Conservation (phyloP, 192 early-diverging fungal genomes). For the Dimargaris cristalligena region DNA sequence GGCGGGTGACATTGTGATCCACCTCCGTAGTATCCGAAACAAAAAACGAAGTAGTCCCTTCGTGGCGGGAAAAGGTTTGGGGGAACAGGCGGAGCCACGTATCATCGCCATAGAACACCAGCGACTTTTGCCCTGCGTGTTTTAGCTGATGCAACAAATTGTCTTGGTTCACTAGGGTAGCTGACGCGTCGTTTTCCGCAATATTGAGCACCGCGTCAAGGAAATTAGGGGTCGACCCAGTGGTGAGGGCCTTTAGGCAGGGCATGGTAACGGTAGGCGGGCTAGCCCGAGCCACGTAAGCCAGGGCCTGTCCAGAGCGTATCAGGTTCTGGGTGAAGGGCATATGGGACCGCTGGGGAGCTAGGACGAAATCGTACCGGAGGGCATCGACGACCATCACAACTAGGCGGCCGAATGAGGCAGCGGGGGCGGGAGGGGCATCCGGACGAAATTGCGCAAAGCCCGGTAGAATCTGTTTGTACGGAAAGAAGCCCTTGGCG, state of each 20-base stretch:
- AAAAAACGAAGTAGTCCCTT: slow-evolving; percentile 38
- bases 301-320: slow-evolving; percentile 21
- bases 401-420: slow-evolving; percentile 34
- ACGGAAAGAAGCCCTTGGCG: slow-evolving; percentile 61
- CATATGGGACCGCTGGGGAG: slow-evolving; percentile 39
- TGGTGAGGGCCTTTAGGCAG: slow-evolving; percentile 64
- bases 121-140: slow-evolving; percentile 26
- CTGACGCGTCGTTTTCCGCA: slow-evolving; percentile 52
- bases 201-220: slow-evolving; percentile 71
- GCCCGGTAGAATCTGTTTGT: slow-evolving; percentile 47
- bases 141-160: slow-evolving; percentile 57
- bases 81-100: slow-evolving; percentile 91
- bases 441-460: slow-evolving; percentile 26
- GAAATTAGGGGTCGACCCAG: slow-evolving; percentile 58
- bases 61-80: slow-evolving; percentile 35
- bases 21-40: slow-evolving; percentile 59
- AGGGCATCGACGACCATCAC: slow-evolving; percentile 66
- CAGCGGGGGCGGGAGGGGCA: background rate
- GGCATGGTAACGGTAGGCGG: slow-evolving; percentile 71
- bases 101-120: slow-evolving; percentile 88
- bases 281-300: slow-evolving; percentile 25
- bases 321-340: slow-evolving; percentile 40
- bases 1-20: slow-evolving; percentile 52
- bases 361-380: slow-evolving; percentile 54
- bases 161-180: slow-evolving; percentile 38